Conservation (phyloP, 257 asterid genomes). For the Gentiana dahurica region DNA sequence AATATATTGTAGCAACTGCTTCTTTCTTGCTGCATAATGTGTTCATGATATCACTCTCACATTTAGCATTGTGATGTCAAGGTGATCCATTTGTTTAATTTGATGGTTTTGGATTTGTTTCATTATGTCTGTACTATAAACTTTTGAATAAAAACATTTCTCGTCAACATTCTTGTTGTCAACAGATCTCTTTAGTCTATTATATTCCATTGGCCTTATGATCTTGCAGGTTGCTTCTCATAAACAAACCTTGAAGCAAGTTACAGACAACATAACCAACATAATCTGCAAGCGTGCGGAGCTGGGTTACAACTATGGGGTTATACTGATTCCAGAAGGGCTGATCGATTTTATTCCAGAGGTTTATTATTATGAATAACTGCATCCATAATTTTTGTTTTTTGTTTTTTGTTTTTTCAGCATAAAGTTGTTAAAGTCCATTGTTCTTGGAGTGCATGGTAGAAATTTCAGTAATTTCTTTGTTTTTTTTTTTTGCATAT, state of each 20-base stretch:
- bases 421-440: background rate
- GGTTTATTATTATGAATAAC: slow-evolving; percentile 25
- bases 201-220: background rate
- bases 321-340: slow-evolving; percentile 93
- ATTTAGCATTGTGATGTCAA: too few species aligned
- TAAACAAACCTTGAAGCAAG: slow-evolving; percentile 71
- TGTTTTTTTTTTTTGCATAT: slow-evolving; percentile 1
- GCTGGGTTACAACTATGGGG: slow-evolving; percentile 85
- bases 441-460: background rate
- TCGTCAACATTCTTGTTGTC: too few species aligned
- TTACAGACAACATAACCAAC: slow-evolving; percentile 75
- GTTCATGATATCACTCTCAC: too few species aligned
- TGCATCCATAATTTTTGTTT: background rate
- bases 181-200: too few species aligned
- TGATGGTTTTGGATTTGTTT: background rate
- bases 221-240: slow-evolving; percentile 70
- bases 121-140: too few species aligned
- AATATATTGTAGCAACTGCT: too few species aligned
- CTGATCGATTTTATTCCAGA: slow-evolving; percentile 96
- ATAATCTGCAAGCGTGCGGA: slow-evolving; percentile 87
- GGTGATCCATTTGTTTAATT: background rate
- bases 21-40: too few species aligned
- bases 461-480: background rate
- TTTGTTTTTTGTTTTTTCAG: background rate
- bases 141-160: too few species aligned